phyloP scores from a whole-genome alignment of 306 rosid species.

The Elaeagnus macrophylla region DNA sequence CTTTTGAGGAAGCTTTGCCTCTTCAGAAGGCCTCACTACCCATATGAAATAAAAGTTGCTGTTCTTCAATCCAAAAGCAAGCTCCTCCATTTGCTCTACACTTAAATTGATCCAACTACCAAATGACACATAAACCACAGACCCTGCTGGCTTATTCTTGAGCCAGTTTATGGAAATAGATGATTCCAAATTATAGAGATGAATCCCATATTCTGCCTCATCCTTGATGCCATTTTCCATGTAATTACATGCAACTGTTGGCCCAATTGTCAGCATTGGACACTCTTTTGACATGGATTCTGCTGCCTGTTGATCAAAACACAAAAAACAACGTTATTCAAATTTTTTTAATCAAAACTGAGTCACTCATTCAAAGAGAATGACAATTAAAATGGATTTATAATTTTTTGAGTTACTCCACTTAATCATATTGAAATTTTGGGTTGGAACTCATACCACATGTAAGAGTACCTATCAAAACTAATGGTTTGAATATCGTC shows the following conservation, averaged over 20 bases:
- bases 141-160: constrained; percentile 3
- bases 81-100: constrained; percentile 42
- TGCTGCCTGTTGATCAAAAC: not conserved
- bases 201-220: constrained; percentile 19
- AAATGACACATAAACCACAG: constrained; percentile 40
- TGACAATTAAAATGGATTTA: not conserved
- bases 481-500: too few species aligned
- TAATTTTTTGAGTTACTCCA: too few species aligned
- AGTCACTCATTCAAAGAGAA: not conserved
- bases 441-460: too few species aligned
- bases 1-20: constrained; percentile 18
- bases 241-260: constrained; percentile 25
- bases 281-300: constrained; percentile 14
- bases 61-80: constrained; percentile 30
- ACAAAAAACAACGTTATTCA: not conserved
- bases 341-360: not conserved
- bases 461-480: too few species aligned
- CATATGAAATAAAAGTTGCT: constrained; percentile 39
- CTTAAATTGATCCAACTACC: constrained; percentile 43
- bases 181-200: constrained; percentile 1
- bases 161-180: constrained; percentile 17
- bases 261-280: constrained; percentile 22
- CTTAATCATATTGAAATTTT: too few species aligned
- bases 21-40: constrained; percentile 38
- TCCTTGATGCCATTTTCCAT: constrained; percentile 13